Base-by-base conservation (phyloP, 1,284 basidiomycete genomes). In the Microbotryum silenes-acaulis region DNA sequence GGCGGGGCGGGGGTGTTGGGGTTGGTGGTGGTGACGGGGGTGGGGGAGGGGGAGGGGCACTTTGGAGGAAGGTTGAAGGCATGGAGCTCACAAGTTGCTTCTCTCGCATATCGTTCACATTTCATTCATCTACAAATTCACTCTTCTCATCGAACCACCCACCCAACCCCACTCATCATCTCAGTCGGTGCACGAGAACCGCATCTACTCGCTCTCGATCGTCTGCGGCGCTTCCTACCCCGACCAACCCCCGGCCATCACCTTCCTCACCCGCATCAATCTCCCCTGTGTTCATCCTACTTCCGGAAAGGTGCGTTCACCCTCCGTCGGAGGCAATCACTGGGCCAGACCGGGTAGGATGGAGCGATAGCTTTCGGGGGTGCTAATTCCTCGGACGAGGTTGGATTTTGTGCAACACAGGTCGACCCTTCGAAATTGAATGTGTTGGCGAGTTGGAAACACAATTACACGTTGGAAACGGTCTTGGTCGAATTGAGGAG, bases 151-250 rank as follows among this genome's bases (percentile, higher is more conserved):
- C 25, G 5, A 6, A 27, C 27, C 27, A 27, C 6, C 1, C 27
- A 27, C 27, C 27, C 27, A 3, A 27, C 6, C 27, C 27, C 27
- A 27, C 1, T 6, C 27, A n/a, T n/a, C n/a, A n/a, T n/a, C 61
- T 55, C 72, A 92, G 88, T 93, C 90, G 37, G 91, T 94, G 14
- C 92, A 94, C 77, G 92, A 98, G 82, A 98, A 98, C 78, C 84
- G 94, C 57, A 98, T 98, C 78, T 98, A 97, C 82, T 89, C 86
- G 63, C 83, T 98, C 72, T 89, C 87, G 80, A 93, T 98, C 74
- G 80, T 81, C 72, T 97, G 94, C 74, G 89, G 86, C 45, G 79
- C 84, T 8, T 70, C 75, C 6, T 98, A 98, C 76, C 94, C 96
- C 8, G 89, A 93, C 70, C 66, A 67, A 21, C 87, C 85, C 4